Base-by-base conservation (phyloP, 305 asterid species). In the Fraxinus velutina region DNA sequence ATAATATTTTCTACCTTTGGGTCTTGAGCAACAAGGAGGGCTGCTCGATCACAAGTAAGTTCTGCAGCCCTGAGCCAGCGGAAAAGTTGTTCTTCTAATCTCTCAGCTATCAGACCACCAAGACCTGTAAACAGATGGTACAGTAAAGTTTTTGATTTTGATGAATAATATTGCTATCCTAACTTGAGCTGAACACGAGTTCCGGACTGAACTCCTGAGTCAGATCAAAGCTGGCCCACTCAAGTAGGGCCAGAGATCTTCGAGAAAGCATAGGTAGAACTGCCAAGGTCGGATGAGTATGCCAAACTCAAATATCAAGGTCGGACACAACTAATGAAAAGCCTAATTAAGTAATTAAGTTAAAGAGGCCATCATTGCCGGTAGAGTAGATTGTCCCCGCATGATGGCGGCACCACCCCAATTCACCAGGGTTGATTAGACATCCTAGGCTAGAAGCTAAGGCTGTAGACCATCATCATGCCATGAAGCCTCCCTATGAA, bases 21-120 rank as follows among this genome's bases (percentile, higher is more conserved):
- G 82, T 95, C 97, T 83, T 91, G 92, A 73, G 98, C 93, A 81
- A 93, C 99, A 82, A 95, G 91, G 82, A 95, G 98, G 73, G 97
- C 97, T 64, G 98, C 99, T 77, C 99, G 94, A 85, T 95, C 99
- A 83, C 98, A 95, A 73, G 99, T 95, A 55, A 95, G 96, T 80
- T 95, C 99, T 64, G 99, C 99, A 79, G 99, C 97, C 5, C 98
- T 91, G 86, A 95, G 92, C 98, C 99, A 95, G 78, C 99, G 97
- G 80, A 93, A 82, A 79, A 95, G 93, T 81, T 95, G 98, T 75
- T 95, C 98, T 88, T 95, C 98, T 82, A 93, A 88, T 78, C 88
- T 89, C 89, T 93, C 94, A 86, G 98, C 98, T 73, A 95, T 91
- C 81, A 95, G 80, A 81, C 94, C 85, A 78, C 99, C 98, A 33